These are phyloP conservation scores for thale cress (Arabidopsis thaliana) DNA, from an alignment of 345 rosid genomes.

Conservation along the genomic window TAIR10.1 NC_003071.7:14094501-14095000, in stretches of 20 bases:
- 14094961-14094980: conserved; percentile 79
- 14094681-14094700: conserved; percentile 26
- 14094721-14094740: background rate
- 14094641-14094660: conserved; percentile 79
- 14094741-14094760: conserved; percentile 87
- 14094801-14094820: conserved; percentile 82
- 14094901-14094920: conserved; percentile 41
- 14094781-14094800: conserved; percentile 83
- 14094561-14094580: conserved; percentile 77
- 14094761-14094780: conserved; percentile 82
- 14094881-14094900: conserved; percentile 43
- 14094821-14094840: conserved; percentile 84
- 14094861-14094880: conserved; percentile 93
- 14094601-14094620: conserved; percentile 97
- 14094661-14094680: conserved; percentile 75
- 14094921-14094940: conserved; percentile 19
- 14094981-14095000: conserved; percentile 95
- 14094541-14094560: conserved; percentile 97
- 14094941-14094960: conserved; percentile 65
- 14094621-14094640: conserved; percentile 91
- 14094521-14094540: conserved; percentile 95
- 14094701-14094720: conserved; percentile 2
- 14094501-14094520: conserved; percentile 54
- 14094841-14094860: conserved; percentile 95
- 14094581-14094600: conserved; percentile 90